Base-by-base conservation (phyloP, 2,329 filamentous ascomycete species). In the Diaporthe citriasiana region DNA sequence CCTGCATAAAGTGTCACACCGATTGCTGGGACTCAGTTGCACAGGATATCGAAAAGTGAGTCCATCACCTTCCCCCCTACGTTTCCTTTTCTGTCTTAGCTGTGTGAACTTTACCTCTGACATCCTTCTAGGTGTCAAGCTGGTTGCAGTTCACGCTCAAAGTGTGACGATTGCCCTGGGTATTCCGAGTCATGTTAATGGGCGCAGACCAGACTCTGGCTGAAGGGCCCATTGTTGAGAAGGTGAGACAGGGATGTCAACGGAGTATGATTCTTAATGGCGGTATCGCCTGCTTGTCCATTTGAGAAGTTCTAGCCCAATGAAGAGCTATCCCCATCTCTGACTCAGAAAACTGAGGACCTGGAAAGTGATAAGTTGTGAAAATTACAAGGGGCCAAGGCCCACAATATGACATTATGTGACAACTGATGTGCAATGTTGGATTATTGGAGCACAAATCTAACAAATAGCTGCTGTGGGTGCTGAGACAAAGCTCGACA, bases 1-100 rank as follows among this genome's bases (percentile, higher is more conserved):
- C 42, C 10, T 66, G 60, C 22, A 50, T 66, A 19, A 19, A 50
- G 60, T 66, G 60, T 19, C 42, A 30, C 27, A n/a, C 19, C 42
- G 27, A 22, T 35, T 66, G 60, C 42, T 35, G n/a, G 30, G 27
- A 35, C 4, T 25, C 17, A 13, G 10, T n/a, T 12, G 27, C 25
- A 8, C 0, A 25, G 25, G 45, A 10, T 12, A 22, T 50, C 12
- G 45, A 17, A 6, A 33, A 35, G 60, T 51, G 13, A 35, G 42
- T 65, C 50, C 3, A 9, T 42, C 1, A n/a, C 12, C 35, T 30
- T 13, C 12, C 9, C 6, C 22, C 42, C 5, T 33, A 19, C 15
- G 22, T n/a, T 35, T 17, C 10, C 30, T 9, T 66, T 27, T 35
- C 17, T n/a, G 22, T 7, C 22, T 4, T 13, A 50, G 13, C 10